A percentile compares a stretch with the other conserved stretches of the same genome.
Conservation (phyloP, 1,284 basidiomycete genomes). For the Inonotus obliquus region DNA sequence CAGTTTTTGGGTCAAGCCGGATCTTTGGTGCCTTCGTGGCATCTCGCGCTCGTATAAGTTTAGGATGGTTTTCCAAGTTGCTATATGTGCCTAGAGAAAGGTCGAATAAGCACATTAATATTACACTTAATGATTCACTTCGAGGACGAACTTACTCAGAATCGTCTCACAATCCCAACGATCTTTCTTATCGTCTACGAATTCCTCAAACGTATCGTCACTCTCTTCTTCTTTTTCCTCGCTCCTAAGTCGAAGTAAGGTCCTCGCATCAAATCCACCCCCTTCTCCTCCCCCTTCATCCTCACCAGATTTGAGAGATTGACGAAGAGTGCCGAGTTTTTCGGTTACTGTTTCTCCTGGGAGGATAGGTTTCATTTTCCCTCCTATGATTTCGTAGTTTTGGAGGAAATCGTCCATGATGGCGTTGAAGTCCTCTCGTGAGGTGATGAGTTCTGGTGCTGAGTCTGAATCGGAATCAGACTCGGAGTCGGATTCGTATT, state of each 20-base stretch:
- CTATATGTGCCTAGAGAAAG: constrained; percentile 79
- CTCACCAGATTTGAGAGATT: constrained; percentile 58
- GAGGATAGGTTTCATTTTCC: constrained; percentile 77
- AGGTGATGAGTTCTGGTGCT: constrained; percentile 71
- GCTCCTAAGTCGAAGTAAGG: constrained; percentile 22
- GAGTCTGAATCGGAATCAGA: constrained; percentile 52
- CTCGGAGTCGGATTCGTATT: constrained; percentile 65
- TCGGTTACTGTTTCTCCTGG: constrained; percentile 66
- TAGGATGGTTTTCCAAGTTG: constrained; percentile 92
- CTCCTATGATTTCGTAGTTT: constrained; percentile 89
- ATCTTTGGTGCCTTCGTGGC: constrained; percentile 58
- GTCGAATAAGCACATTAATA: too few relatives aligned
- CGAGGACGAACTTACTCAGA: constrained; percentile 59
- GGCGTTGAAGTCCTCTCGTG: constrained; percentile 82
- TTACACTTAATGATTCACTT: too few relatives aligned
- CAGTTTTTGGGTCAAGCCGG: constrained; percentile 66
- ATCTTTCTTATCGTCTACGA: constrained; percentile 61
- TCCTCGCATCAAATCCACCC: constrained; percentile 41
- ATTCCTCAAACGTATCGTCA: constrained; percentile 46
- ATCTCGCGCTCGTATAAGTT: constrained; percentile 68
- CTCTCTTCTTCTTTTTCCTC: constrained; percentile 38
- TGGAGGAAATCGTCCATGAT: constrained; percentile 95
- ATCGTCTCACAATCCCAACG: constrained; percentile 96
- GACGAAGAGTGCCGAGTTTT: constrained; percentile 76
- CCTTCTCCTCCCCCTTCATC: too few relatives aligned